phyloP scores from a whole-genome alignment of 306 rosid species.

The Cyclanthera cordifolia region DNA sequence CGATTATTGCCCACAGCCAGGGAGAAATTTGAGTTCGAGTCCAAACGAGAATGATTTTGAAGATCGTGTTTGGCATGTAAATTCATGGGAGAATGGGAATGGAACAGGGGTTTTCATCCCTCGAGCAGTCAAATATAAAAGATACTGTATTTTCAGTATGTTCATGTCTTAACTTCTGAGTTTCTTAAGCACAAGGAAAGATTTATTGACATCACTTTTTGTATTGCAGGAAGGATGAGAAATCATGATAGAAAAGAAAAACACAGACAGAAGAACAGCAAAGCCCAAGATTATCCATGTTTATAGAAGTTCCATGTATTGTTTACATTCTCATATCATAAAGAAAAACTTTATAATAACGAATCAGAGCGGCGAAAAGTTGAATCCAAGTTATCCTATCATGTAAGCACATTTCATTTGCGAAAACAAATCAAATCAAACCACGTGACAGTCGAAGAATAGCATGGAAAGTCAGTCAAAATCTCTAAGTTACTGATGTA shows the following conservation, averaged over 20 bases:
- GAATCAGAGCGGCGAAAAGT: too few relatives aligned
- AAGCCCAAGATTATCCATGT: background rate
- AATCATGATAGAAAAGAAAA: slow-evolving; percentile 14
- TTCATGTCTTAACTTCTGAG: background rate
- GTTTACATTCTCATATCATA: background rate
- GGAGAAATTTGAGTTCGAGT: slow-evolving; percentile 21
- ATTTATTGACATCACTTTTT: background rate
- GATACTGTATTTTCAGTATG: slow-evolving; percentile 31
- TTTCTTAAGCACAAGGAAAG: background rate
- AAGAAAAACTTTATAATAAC: background rate
- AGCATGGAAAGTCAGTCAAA: background rate
- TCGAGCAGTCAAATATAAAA: slow-evolving; percentile 22
- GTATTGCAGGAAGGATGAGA: slow-evolving; percentile 29
- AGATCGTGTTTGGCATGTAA: slow-evolving; percentile 30
- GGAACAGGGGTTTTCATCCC: slow-evolving; percentile 86
- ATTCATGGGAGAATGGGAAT: slow-evolving; percentile 26
- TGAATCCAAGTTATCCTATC: background rate
- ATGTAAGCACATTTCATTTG: background rate
- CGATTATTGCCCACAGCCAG: background rate
- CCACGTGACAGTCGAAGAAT: background rate
- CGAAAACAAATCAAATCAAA: background rate
- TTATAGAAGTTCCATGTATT: background rate
- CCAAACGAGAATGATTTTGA: slow-evolving; percentile 19
- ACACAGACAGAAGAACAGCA: slow-evolving; percentile 29
- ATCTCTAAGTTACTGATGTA: background rate